These are phyloP conservation scores for Microbotryomycetes sp. DNA, from an alignment of 1,284 basidiomycete genomes.

Conservation along the genomic window DNA sequence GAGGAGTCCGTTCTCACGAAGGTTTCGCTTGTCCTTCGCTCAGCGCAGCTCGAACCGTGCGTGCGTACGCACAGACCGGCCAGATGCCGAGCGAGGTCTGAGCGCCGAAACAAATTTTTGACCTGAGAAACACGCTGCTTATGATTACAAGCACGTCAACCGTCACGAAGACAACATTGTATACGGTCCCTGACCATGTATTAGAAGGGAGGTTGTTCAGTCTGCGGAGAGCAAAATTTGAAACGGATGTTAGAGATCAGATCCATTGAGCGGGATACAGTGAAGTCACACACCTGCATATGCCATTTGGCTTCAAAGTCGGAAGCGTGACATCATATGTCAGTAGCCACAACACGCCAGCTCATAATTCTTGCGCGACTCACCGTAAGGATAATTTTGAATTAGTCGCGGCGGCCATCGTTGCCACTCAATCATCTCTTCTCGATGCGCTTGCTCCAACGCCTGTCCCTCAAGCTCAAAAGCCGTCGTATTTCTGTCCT, in stretches of 20 bases:
- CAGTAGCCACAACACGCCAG: neutral
- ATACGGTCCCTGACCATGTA: too few species aligned
- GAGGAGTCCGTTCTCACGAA: too few species aligned
- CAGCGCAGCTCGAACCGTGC: too few species aligned
- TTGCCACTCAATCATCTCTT: conserved; percentile 21
- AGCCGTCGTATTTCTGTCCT: conserved; percentile 20
- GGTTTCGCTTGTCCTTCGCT: too few species aligned
- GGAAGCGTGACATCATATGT: neutral
- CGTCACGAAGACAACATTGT: too few species aligned
- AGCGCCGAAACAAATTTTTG: too few species aligned
- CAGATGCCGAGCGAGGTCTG: too few species aligned
- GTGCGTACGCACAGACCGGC: too few species aligned
- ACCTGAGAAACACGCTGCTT: too few species aligned
- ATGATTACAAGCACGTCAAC: neutral
- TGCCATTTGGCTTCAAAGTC: neutral
- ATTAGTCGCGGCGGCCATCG: conserved; percentile 19
- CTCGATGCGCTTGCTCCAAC: neutral
- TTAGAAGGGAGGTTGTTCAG: conserved; percentile 14
- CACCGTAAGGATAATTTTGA: conserved; percentile 21
- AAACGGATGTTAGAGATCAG: neutral
- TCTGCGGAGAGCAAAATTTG: conserved; percentile 1
- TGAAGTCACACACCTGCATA: neutral
- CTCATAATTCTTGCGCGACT: neutral
- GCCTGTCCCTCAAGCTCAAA: conserved; percentile 11
- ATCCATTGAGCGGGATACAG: too few species aligned